Conservation (phyloP, 257 asterid genomes). For the Thymus quinquecostatus region DNA sequence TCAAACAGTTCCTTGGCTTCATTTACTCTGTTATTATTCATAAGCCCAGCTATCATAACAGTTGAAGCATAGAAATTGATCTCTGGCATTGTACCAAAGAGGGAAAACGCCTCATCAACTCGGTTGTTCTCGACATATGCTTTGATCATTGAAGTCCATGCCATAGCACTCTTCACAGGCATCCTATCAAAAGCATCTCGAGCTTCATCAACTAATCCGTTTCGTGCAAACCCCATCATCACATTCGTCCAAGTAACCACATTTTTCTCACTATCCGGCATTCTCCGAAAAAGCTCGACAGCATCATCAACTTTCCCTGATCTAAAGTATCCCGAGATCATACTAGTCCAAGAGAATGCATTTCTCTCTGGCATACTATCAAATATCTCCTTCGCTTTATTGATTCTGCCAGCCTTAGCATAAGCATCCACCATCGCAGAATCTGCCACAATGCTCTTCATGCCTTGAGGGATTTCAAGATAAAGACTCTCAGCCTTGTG, state of each 20-base stretch:
- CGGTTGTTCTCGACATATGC: conserved; percentile 44
- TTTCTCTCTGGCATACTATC: conserved; percentile 58
- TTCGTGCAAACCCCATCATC: conserved; percentile 50
- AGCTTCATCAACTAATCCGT: conserved; percentile 56
- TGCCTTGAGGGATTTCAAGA: conserved; percentile 43
- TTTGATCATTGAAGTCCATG: conserved; percentile 65
- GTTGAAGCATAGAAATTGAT: conserved; percentile 57
- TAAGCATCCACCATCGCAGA: conserved; percentile 70
- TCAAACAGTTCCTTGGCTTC: conserved; percentile 55
- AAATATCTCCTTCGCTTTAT: conserved; percentile 47
- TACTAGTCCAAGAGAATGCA: conserved; percentile 62
- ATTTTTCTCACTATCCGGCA: conserved; percentile 56
- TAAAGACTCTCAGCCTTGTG: conserved; percentile 51
- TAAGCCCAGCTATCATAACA: conserved; percentile 52
- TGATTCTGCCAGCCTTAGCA: conserved; percentile 54
- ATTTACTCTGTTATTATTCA: conserved; percentile 45
- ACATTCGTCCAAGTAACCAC: conserved; percentile 59
- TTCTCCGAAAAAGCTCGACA: conserved; percentile 43
- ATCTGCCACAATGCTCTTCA: conserved; percentile 59
- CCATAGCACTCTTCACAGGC: conserved; percentile 50
- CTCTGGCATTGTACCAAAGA: conserved; percentile 51
- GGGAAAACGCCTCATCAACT: conserved; percentile 52
- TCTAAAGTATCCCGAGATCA: conserved; percentile 62
- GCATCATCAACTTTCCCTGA: conserved; percentile 52
- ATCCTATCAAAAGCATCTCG: conserved; percentile 50